These are phyloP conservation scores for Calocybe indica DNA, from an alignment of 768 basidiomycete genomes.

Conservation along the genomic window DNA sequence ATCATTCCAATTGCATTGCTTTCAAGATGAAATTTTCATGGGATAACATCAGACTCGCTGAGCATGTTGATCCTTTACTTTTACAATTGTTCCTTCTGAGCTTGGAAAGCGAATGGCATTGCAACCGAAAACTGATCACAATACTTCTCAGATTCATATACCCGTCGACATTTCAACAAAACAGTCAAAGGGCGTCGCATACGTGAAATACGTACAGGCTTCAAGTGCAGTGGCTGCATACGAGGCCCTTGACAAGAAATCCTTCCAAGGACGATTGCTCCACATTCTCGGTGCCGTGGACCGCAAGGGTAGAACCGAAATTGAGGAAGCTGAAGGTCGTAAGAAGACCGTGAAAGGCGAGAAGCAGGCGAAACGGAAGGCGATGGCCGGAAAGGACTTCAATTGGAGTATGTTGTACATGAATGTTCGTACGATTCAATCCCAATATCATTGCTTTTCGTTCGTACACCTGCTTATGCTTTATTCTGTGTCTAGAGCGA, in stretches of 20 bases:
- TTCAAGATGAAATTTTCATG: constrained; percentile 27
- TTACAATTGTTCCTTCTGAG: not conserved
- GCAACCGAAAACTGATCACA: constrained; percentile 5
- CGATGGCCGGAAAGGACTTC: constrained; percentile 69
- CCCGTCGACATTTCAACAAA: constrained; percentile 40
- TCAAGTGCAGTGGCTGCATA: constrained; percentile 59
- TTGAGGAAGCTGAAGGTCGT: constrained; percentile 35
- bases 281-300: constrained; percentile 88
- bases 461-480: constrained; percentile 6
- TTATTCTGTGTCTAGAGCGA: constrained; percentile 57
- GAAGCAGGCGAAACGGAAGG: constrained; percentile 57
- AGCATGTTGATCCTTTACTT: constrained; percentile 27
- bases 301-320: constrained; percentile 40
- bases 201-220: constrained; percentile 38
- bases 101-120: too few species aligned
- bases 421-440: constrained; percentile 67
- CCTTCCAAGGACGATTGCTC: constrained; percentile 87
- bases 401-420: constrained; percentile 95
- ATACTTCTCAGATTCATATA: constrained; percentile 36
- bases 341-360: constrained; percentile 56
- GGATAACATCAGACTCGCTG: constrained; percentile 28
- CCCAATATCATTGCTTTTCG: constrained; percentile 6
- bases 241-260: constrained; percentile 69
- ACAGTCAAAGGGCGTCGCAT: constrained; percentile 45
- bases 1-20: not conserved